Evolutionary conservation across 495 filamentous ascomycete genomes (phyloP).

Genomic region (Daldinia childiae): DNA sequence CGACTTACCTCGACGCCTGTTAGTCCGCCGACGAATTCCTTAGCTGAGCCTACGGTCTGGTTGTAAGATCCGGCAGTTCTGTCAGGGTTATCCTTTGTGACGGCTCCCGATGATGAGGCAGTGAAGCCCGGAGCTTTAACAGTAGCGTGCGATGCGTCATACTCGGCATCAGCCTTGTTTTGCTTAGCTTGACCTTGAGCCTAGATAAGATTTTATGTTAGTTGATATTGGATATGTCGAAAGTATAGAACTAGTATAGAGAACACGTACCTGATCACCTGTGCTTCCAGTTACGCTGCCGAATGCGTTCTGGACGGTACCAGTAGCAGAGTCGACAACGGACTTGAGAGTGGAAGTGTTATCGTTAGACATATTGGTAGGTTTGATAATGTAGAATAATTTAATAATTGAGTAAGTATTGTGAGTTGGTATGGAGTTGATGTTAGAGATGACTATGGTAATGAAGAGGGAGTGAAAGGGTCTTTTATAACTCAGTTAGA

Average conservation of each 20-base stretch:
- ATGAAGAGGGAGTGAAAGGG: not conserved
- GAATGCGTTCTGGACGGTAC: conserved; percentile 74
- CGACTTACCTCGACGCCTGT: conserved; percentile 72
- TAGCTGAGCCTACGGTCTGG: conserved; percentile 85
- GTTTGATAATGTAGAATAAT: not conserved
- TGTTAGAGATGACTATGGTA: not conserved
- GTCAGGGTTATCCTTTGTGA: conserved; percentile 76
- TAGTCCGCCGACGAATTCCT: conserved; percentile 81
- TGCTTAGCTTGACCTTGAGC: conserved; percentile 66
- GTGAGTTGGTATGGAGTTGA: not conserved
- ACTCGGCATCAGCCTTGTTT: conserved; percentile 67
- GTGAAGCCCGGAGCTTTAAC: conserved; percentile 75
- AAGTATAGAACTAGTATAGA: not conserved
- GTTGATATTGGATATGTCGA: not conserved
- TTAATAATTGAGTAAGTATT: not conserved
- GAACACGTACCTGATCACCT: conserved; percentile 67
- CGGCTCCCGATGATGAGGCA: conserved; percentile 73
- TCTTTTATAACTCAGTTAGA: conserved; percentile 11
- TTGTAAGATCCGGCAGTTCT: conserved; percentile 80
- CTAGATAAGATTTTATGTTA: conserved; percentile 32
- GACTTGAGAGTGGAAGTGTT: conserved; percentile 83
- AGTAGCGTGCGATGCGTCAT: conserved; percentile 75
- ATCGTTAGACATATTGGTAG: conserved; percentile 68
- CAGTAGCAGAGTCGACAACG: conserved; percentile 80
- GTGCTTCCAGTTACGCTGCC: conserved; percentile 79